Evolutionary conservation across 257 asterid species (phyloP).

Genomic region (Leonotis leonurus): DNA sequence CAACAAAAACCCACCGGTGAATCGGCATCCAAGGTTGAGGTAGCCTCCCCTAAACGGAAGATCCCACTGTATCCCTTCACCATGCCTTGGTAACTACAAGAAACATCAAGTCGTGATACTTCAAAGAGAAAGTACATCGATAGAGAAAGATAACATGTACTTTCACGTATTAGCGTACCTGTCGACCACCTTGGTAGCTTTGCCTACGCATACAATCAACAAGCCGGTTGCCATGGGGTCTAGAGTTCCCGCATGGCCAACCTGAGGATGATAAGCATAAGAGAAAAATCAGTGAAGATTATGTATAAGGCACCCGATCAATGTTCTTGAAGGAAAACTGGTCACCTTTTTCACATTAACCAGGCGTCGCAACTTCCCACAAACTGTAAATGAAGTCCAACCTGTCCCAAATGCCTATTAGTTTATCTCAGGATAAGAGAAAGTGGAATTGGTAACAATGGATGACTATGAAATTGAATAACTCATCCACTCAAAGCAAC

Average conservation of each 20-base stretch:
- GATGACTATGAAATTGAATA: background rate
- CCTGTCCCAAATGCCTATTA: conserved; percentile 48
- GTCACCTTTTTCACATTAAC: conserved; percentile 87
- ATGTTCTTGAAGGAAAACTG: background rate
- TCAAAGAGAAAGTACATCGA: background rate
- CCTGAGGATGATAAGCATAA: conserved; percentile 38
- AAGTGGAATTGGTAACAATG: background rate
- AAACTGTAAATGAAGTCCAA: conserved; percentile 98
- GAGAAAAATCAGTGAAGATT: conserved; percentile 10
- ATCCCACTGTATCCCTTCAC: conserved; percentile 91
- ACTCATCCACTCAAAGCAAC: background rate
- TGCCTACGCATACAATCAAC: conserved; percentile 88
- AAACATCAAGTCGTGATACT: background rate
- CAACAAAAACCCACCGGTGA: conserved; percentile 83
- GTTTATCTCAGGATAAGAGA: conserved; percentile 13
- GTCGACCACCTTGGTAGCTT: conserved; percentile 89
- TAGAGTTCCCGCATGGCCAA: conserved; percentile 98
- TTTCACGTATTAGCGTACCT: conserved; percentile 38
- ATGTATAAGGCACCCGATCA: background rate
- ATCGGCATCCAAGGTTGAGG: conserved; percentile 99
- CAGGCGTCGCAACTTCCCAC: conserved; percentile 90
- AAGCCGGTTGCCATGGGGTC: conserved; percentile 99
- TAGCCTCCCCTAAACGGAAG: conserved; percentile 94
- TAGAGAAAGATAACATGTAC: background rate
- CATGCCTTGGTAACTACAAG: conserved; percentile 92